Percentiles rank a stretch among this genome's conserved stretches.
Conservation (phyloP, 2,329 filamentous ascomycete genomes). For the Stemphylium vesicarium region DNA sequence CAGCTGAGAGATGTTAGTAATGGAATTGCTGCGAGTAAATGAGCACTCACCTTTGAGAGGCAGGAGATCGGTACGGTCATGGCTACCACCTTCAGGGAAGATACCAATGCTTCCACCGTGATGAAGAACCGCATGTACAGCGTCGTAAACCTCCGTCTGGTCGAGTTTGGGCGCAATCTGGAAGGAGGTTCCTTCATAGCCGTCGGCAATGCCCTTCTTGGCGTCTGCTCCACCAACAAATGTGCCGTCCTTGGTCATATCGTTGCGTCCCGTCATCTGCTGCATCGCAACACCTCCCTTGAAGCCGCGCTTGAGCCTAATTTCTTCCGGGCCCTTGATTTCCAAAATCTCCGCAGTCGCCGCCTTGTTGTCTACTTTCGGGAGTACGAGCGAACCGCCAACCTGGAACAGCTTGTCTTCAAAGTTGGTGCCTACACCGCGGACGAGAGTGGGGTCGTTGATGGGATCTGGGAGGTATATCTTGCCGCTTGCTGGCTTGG, state of each 20-base stretch:
- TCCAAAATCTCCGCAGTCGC: slow-evolving; percentile 84
- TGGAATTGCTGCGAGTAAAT: background rate
- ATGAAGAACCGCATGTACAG: slow-evolving; percentile 83
- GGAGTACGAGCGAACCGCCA: slow-evolving; percentile 85
- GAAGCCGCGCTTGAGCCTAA: slow-evolving; percentile 87
- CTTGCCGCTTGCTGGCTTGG: slow-evolving; percentile 77
- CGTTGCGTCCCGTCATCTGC: slow-evolving; percentile 82
- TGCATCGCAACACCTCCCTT: slow-evolving; percentile 75
- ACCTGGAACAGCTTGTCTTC: slow-evolving; percentile 58
- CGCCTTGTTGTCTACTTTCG: slow-evolving; percentile 79
- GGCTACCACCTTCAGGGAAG: slow-evolving; percentile 95
- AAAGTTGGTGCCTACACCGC: slow-evolving; percentile 83
- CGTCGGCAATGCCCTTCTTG: slow-evolving; percentile 60
- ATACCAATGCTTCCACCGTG: slow-evolving; percentile 91
- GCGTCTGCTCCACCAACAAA: slow-evolving; percentile 62
- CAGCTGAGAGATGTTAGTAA: slow-evolving; percentile 61
- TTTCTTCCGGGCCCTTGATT: slow-evolving; percentile 78
- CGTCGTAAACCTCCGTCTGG: slow-evolving; percentile 90
- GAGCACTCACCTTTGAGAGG: slow-evolving; percentile 69
- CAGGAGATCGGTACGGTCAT: slow-evolving; percentile 89
- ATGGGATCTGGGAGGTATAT: slow-evolving; percentile 91
- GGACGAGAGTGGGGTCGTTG: slow-evolving; percentile 80
- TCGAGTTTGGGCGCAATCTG: slow-evolving; percentile 92
- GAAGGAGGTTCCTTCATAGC: slow-evolving; percentile 78
- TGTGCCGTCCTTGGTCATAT: slow-evolving; percentile 71